Evolutionary conservation across 495 filamentous ascomycete species (phyloP), one percentile per base, ranked within the genome.

Genomic region (Aspergillus hancockii): DNA sequence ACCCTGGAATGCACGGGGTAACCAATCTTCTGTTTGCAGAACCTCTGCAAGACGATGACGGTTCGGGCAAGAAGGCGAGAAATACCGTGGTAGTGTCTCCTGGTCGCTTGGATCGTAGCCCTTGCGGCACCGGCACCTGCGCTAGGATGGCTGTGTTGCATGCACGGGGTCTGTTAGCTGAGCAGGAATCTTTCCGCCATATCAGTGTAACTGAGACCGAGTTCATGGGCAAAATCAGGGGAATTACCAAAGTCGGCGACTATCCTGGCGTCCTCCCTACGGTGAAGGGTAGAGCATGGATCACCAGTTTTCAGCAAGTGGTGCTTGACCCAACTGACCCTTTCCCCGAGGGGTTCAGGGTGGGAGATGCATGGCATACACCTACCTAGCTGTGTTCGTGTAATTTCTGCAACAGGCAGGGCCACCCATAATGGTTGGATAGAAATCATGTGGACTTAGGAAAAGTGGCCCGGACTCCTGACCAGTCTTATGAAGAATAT

Each of bases 61-160:
- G 56, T 6, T n/a, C n/a, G n/a, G 59, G 55, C 19, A 71, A 71
- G 53, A 54, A 52, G 21, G 66, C 68, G n/a, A 32, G 32, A 2
- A 74, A 74, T 52, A 62, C 71, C 3, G 67, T 69, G 16, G 63
- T 75, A 30, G 71, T 74, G 8, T 74, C 71, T 2, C 73, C 73
- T 1, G 73, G 73, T 9, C 57, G 73, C 21, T 68, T 74, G 36
- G 73, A 75, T 59, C 70, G 73, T 4, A 70, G 71, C 34, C 73
- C 71, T 9, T 75, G 73, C 55, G 73, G 73, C 3, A 73, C 73
- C 18, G 73, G 71, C 12, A 75, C 66, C 8, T 71, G 52, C 55
- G 73, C 73, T 13, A 66, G 73, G n/a, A 30, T 75, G 23, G 73
- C 73, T 0, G 64, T 71, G 8, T 31, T 75, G 51, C 70, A 75